These are phyloP conservation scores for Curvularia eragrostidis DNA, from an alignment of 2,329 filamentous ascomycete genomes.

Conservation along the genomic window DNA sequence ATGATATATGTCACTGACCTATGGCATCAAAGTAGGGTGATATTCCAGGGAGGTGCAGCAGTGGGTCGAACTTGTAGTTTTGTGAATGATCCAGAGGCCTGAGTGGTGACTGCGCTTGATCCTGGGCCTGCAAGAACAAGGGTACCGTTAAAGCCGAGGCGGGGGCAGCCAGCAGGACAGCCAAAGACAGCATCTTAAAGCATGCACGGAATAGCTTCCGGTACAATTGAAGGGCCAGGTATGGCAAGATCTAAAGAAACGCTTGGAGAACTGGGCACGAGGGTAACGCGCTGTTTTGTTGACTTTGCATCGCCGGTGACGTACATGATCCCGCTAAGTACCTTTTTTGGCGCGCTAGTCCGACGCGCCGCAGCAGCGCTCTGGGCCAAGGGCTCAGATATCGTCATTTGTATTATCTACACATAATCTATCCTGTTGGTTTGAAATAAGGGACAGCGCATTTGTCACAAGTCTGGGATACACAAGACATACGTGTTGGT, in stretches of 20 bases:
- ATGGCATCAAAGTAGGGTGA: slow-evolving; percentile 58
- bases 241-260: not conserved
- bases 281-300: slow-evolving; percentile 17
- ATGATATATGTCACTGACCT: too few species aligned
- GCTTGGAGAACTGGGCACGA: not conserved
- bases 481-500: not conserved
- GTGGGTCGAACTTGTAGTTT: slow-evolving; percentile 55
- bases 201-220: not conserved
- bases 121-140: slow-evolving; percentile 15
- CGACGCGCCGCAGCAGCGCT: too few species aligned
- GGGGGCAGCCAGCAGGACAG: slow-evolving; percentile 29
- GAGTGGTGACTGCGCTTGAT: slow-evolving; percentile 21
- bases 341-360: slow-evolving; percentile 6
- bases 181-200: slow-evolving; percentile 20
- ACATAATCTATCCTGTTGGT: not conserved
- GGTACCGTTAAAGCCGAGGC: slow-evolving; percentile 29
- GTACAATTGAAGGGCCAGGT: slow-evolving; percentile 1
- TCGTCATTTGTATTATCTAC: slow-evolving; percentile 8
- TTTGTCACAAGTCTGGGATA: not conserved
- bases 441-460: not conserved
- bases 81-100: slow-evolving; percentile 38
- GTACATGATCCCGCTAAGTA: slow-evolving; percentile 8
- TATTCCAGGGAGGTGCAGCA: slow-evolving; percentile 59
- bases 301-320: slow-evolving; percentile 12
- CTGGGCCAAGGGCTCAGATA: slow-evolving; percentile 4